These are phyloP conservation scores for Vigna nakashimae DNA, from an alignment of 306 rosid species.

Conservation along the genomic window DNA sequence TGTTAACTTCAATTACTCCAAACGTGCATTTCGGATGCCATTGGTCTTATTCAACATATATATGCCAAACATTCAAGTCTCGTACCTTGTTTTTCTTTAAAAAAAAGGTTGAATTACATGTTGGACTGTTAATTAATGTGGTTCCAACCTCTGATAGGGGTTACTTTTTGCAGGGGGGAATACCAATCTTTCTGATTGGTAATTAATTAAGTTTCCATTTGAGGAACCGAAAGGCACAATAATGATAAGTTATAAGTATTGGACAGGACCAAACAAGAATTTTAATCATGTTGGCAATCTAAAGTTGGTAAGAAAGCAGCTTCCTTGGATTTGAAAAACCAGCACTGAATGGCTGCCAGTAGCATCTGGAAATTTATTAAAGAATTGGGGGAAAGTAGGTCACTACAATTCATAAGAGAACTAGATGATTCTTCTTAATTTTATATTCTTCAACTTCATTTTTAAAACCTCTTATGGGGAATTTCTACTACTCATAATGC, in stretches of 20 bases:
- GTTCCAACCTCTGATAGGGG: background rate
- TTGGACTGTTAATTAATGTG: constrained; percentile 33
- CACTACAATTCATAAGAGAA: constrained; percentile 13
- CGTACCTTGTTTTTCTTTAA: constrained; percentile 16
- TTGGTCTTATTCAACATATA: background rate
- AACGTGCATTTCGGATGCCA: background rate
- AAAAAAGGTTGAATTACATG: constrained; percentile 25
- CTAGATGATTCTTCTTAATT: background rate
- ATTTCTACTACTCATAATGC: constrained; percentile 35
- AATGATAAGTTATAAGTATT: constrained; percentile 24
- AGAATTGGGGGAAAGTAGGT: constrained; percentile 35
- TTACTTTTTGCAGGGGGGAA: constrained; percentile 23
- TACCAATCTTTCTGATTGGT: constrained; percentile 15
- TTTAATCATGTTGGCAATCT: constrained; percentile 40
- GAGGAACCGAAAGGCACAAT: constrained; percentile 44
- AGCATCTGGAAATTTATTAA: constrained; percentile 43
- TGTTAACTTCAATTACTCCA: constrained; percentile 11
- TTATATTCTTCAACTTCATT: constrained; percentile 8
- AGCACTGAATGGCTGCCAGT: constrained; percentile 10
- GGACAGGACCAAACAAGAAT: constrained; percentile 34
- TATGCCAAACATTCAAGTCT: constrained; percentile 4
- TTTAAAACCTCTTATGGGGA: constrained; percentile 31
- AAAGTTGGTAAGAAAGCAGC: constrained; percentile 35
- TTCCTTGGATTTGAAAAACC: constrained; percentile 36
- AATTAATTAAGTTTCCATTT: constrained; percentile 40